phyloP scores from a whole-genome alignment of 768 basidiomycete genomes.

The Pleurotus tuber-regium region DNA sequence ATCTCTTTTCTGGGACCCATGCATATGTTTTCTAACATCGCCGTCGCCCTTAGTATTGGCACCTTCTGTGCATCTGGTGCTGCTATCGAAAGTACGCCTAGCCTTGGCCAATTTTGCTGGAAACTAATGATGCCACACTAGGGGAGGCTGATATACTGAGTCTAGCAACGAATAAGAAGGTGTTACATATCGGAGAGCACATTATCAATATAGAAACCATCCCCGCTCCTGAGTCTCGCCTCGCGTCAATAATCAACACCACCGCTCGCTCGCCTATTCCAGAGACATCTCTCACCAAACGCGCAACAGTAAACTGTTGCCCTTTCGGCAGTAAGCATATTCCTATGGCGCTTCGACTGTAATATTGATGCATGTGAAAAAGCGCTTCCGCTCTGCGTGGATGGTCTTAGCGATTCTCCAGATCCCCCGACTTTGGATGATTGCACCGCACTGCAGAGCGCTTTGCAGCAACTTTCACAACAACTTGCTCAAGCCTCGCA shows the following conservation, averaged over 20 bases:
- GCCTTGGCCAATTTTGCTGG: no score
- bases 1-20: no score
- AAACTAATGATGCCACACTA: no score
- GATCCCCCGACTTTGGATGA: slow-evolving; percentile 2
- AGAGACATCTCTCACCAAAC: slow-evolving; percentile 7
- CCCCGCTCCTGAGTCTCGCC: background rate
- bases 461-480: background rate
- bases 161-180: background rate
- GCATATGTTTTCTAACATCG: no score
- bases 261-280: background rate
- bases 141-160: background rate
- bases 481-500: background rate
- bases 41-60: no score
- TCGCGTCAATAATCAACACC: background rate
- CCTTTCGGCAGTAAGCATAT: no score
- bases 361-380: no score
- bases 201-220: background rate
- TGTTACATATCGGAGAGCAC: background rate
- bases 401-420: slow-evolving; percentile 7
- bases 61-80: no score
- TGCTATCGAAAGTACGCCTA: no score
- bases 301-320: background rate
- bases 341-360: no score
- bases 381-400: background rate
- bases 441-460: background rate